Percentiles rank a stretch among this genome's conserved stretches.
Evolutionary conservation across 805 yeast species (phyloP).

Genomic region (Maudiozyma saulgeensis): DNA sequence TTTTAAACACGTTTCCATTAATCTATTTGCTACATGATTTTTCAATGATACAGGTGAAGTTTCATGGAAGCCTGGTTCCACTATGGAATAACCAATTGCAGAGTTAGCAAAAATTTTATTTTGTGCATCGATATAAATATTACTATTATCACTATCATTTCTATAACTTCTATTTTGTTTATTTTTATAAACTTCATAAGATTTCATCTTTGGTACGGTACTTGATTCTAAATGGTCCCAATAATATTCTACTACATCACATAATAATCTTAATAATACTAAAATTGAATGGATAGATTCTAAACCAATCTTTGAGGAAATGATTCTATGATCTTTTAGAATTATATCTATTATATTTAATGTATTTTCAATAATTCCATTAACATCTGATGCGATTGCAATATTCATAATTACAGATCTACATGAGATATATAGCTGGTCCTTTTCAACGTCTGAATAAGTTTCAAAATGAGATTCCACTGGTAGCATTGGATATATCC

Average conservation of each 20-base stretch:
- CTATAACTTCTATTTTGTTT: background rate
- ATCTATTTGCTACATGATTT: constrained; percentile 18
- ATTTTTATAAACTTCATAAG: background rate
- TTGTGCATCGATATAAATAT: constrained; percentile 2
- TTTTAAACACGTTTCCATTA: constrained; percentile 24
- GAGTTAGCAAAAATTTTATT: constrained; percentile 14
- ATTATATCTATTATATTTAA: constrained; percentile 13
- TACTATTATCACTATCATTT: background rate
- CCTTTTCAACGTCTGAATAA: constrained; percentile 13
- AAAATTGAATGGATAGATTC: constrained; percentile 21
- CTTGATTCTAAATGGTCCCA: constrained; percentile 28
- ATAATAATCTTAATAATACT: constrained; percentile 32
- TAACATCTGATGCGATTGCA: constrained; percentile 12
- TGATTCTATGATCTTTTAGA: constrained; percentile 9
- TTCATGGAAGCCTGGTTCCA: constrained; percentile 27
- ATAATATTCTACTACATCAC: constrained; percentile 32
- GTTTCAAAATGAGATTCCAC: constrained; percentile 7
- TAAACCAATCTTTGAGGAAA: constrained; percentile 6
- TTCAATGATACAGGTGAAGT: constrained; percentile 27
- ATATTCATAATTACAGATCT: constrained; percentile 18
- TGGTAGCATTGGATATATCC: constrained; percentile 13
- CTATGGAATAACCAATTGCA: constrained; percentile 28
- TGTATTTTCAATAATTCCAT: constrained; percentile 10
- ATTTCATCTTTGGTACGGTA: background rate
- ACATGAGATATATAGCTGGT: constrained; percentile 14